phyloP scores from a whole-genome alignment of 2,329 filamentous ascomycete genomes.

The Exophiala phaeomuriformis region DNA sequence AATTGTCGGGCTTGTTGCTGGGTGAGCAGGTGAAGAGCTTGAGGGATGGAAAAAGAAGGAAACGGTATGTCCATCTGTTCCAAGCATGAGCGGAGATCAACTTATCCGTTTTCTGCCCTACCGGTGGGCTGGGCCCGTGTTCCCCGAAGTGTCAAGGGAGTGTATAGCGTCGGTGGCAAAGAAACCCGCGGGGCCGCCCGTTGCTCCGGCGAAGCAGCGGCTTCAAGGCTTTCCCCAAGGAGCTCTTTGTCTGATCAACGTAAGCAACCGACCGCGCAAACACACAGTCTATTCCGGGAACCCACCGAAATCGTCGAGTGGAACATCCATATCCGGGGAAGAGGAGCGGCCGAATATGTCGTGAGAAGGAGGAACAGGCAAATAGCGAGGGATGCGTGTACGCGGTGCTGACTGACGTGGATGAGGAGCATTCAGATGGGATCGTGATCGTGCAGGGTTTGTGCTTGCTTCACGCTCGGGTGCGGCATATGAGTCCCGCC shows the following conservation, averaged over 20 bases:
- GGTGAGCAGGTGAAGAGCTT: constrained; percentile 15
- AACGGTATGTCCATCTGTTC: constrained; percentile 6
- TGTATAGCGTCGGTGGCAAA: constrained; percentile 4
- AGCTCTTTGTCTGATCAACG: constrained; percentile 17
- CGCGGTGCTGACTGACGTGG: neutral
- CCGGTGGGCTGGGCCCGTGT: constrained; percentile 1
- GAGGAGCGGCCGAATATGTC: constrained; percentile 1
- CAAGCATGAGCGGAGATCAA: constrained; percentile 1
- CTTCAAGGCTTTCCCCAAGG: constrained; percentile 8
- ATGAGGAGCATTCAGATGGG: neutral
- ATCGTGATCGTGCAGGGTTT: neutral
- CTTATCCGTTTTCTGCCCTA: neutral
- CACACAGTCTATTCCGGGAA: neutral
- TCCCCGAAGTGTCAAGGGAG: neutral
- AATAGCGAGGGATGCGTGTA: neutral
- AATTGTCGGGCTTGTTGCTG: constrained; percentile 18
- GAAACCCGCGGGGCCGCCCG: neutral
- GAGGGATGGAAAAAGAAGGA: constrained; percentile 6
- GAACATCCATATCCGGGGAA: constrained; percentile 4
- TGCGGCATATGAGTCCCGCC: neutral
- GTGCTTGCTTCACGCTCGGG: constrained; percentile 3
- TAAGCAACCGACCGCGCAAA: neutral
- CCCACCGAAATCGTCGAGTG: constrained; percentile 25
- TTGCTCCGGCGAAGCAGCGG: neutral
- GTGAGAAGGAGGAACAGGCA: neutral